Base-by-base conservation (phyloP, 2,329 filamentous ascomycete species). In the Apiospora hydei region DNA sequence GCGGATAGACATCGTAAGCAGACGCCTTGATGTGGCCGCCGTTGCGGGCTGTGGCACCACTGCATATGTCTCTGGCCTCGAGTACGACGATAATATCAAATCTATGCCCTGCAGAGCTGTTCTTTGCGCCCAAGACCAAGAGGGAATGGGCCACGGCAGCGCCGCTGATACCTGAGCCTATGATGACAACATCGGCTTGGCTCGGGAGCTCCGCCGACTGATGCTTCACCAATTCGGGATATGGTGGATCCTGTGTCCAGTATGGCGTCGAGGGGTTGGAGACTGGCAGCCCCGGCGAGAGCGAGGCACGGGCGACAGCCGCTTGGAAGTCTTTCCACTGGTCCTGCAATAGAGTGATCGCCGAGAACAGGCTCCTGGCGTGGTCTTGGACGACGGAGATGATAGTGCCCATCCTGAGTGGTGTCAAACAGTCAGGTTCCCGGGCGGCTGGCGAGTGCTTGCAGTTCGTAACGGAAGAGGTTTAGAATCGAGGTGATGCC, bases 111-210 rank as follows among this genome's bases (percentile, higher is more conserved):
- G 53, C n/a, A 1, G 53, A 30, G 3, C 2, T 61, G 53, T 24
- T 11, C 26, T 24, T 57, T 16, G 51, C 51, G 26, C n/a, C 64
- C n/a, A 41, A 16, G 4, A 1, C 34, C 66, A 68, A 44, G 16
- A 68, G 38, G 38, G 43, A 68, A 13, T 81, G 76, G 4, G 83
- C 84, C 16, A 84, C 78, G 24, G 82, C 81, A 1, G 82, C 83
- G 11, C 83, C 86, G 2, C 87, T 85, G 73, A 90, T 89, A 1
- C 88, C 88, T 46, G 87, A 88, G 30, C 88, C 87, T 73, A 89
- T 85, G 53, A 89, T 83, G 24, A 87, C 83, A 2, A 88, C 78
- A 71, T 89, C 88, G 7, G 83, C 84, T 8, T 80, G 76, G 1
- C 75, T 64, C 0, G 85, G 84, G 10, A 87, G 76, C 1, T 73